Conservation (phyloP, 768 basidiomycete genomes). For the Pleurotus citrinopileatus region DNA sequence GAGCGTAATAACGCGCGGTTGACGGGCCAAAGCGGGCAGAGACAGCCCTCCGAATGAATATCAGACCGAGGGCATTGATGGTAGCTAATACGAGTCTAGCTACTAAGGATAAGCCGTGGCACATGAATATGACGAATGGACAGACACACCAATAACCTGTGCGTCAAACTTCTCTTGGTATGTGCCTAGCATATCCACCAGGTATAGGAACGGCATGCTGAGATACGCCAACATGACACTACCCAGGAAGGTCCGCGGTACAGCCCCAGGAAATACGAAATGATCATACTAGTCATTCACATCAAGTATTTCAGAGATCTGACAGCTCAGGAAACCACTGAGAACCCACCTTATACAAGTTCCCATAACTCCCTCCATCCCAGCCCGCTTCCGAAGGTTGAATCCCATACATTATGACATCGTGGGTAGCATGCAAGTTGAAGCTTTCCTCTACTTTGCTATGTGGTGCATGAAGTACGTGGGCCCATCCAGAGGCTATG, state of each 20-base stretch:
- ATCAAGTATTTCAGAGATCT: background rate
- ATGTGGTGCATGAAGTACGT: slow-evolving; percentile 81
- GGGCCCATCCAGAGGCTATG: slow-evolving; percentile 49
- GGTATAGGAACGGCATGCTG: slow-evolving; percentile 43
- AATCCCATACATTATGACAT: slow-evolving; percentile 78
- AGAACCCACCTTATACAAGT: slow-evolving; percentile 5
- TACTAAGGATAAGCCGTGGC: slow-evolving; percentile 25
- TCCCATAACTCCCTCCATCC: background rate
- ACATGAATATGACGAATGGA: background rate
- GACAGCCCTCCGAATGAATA: slow-evolving; percentile 61
- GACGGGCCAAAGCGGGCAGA: slow-evolving; percentile 59
- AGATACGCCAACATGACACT: slow-evolving; percentile 66
- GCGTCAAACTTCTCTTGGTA: slow-evolving; percentile 59
- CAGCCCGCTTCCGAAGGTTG: background rate
- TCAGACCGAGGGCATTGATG: slow-evolving; percentile 60
- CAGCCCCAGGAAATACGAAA: slow-evolving; percentile 79
- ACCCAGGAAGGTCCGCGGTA: slow-evolving; percentile 86
- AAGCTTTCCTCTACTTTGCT: slow-evolving; percentile 99
- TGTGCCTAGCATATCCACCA: slow-evolving; percentile 39
- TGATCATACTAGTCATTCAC: slow-evolving; percentile 76
- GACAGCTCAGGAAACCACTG: background rate
- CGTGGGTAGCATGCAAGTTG: slow-evolving; percentile 89
- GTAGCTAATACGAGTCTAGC: slow-evolving; percentile 74
- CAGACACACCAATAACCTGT: slow-evolving; percentile 62
- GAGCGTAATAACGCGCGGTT: slow-evolving; percentile 54